Base-by-base conservation (phyloP, 305 asterid genomes). In the Fraxinus angustifolia region DNA sequence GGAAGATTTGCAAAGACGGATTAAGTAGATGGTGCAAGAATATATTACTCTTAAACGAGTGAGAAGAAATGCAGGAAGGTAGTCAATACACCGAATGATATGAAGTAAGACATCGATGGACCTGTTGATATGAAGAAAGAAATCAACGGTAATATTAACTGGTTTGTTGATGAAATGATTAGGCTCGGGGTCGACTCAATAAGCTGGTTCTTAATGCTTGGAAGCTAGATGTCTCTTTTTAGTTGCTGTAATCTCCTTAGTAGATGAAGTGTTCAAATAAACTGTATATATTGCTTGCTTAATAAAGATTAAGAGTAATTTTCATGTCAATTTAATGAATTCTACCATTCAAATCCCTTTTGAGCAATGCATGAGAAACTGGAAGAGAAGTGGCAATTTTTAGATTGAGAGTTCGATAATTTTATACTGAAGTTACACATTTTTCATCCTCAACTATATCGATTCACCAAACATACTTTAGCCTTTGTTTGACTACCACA, bases 231-330 rank as follows among this genome's bases (percentile, higher is more conserved):
- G 45, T 33, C 3, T 71, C 45, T 33, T 71, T 8, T 71, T 71
- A 16, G 42, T 71, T 71, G 26, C 23, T 6, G 45, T 31, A 33
- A 7, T 34, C 45, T 71, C 26, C 48, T 33, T 33, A 0, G 75
- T 31, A n/a, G 48, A 31, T 31, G 75, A n/a, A 1, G 75, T 71
- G 48, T 71, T 71, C 26, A 33, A 31, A 71, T 71, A 71, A 31
- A 31, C 6, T 71, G 75, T 70, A 70, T 33, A 71, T 71, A 71
- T 71, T 71, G 75, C 75, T 71, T 33, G 45, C 75, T 71, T 71
- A 33, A 33, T 71, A 71, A 70, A 4, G 45, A 70, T 65, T 30
- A 16, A 30, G 42, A 31, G 10, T 28, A 31, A 31, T 14, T 68
- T 68, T 33, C 28, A 16, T 70, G 14, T 70, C 26, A 33, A 71